Base-by-base conservation (phyloP, 768 basidiomycete genomes). In the Cyclocybe cylindracea region DNA sequence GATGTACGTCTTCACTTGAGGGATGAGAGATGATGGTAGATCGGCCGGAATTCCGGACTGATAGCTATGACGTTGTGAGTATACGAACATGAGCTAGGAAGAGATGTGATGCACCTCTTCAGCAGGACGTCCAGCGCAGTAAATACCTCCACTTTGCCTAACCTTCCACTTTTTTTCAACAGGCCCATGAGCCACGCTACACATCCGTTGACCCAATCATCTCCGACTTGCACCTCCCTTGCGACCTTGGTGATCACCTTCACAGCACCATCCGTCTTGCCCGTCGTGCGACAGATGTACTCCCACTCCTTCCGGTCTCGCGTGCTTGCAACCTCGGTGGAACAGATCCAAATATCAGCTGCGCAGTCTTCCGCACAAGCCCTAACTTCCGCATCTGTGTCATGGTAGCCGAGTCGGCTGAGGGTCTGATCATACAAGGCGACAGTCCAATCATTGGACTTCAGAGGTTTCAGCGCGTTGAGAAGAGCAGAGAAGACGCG, bases 321-420 rank as follows among this genome's bases (percentile, higher is more conserved):
- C 1, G 70, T 65, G 57, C 68, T 78, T 34, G 91, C 77, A 10
- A 84, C 68, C 42, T 94, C 91, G 1, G 89, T 86, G 1, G 94
- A 92, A 58, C 85, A 87, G 45, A 92, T 80, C 86, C 97, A 92
- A 7, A 98, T 72, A 64, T 94, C 88, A 1, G 88, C 94, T 39
- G 96, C 79, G 44, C 84, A 84, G 32, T 88, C 85, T 60, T 98
- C 88, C 0, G 94, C 94, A 56, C 80, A 84, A 19, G 80, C 78
- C 35, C 94, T 83, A 16, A 98, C 92, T 56, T 97, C 95, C 3
- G 89, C 85, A 66, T 98, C 96, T 1, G 95, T 95, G 58, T 95
- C 90, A 54, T 89, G 84, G 41, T 80, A 87, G 44, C 74, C 80
- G 35, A 99, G 70, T 46, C 92, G 78, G 16, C 72, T 66, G 3